A percentile compares a stretch with the other conserved stretches of the same genome.
Conservation (phyloP, 2,329 filamentous ascomycete genomes). For the Diplodia seriata region DNA sequence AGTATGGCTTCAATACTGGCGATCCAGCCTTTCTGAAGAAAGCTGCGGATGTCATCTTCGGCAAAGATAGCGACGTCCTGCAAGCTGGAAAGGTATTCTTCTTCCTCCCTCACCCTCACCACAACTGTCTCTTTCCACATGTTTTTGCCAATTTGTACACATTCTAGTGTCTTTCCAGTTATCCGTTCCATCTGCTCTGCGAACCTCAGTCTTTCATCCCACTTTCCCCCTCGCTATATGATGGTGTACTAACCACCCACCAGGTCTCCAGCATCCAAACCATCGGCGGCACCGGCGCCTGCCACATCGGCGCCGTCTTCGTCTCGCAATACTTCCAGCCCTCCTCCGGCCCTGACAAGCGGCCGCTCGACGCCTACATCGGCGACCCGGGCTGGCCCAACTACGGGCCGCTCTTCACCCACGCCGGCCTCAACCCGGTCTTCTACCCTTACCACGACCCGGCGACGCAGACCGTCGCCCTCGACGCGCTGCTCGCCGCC, state of each 20-base stretch:
- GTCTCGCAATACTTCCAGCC: constrained; percentile 39
- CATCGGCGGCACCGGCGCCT: constrained; percentile 50
- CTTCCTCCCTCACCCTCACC: too few relatives aligned
- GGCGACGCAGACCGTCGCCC: constrained; percentile 39
- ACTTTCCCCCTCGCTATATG: too few relatives aligned
- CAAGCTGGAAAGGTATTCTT: constrained; percentile 2
- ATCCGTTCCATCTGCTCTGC: neutral
- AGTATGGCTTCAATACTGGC: constrained; percentile 49
- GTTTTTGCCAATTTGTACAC: neutral
- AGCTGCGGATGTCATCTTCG: constrained; percentile 45
- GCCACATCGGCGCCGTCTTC: constrained; percentile 56
- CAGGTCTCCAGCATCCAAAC: constrained; percentile 49
- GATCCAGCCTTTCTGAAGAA: constrained; percentile 42
- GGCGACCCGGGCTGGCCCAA: constrained; percentile 47
- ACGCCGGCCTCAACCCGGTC: constrained; percentile 41
- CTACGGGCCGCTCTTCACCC: constrained; percentile 43
- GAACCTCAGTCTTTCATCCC: too few relatives aligned
- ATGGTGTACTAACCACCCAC: neutral
- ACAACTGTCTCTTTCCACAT: neutral
- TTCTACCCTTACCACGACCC: constrained; percentile 46
- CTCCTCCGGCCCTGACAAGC: neutral
- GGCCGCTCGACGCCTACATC: constrained; percentile 40
- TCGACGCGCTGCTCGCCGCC: constrained; percentile 38
- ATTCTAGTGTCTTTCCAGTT: neutral
- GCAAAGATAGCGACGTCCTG: constrained; percentile 34